Conservation (phyloP, 345 rosid genomes). For the Salix purpurea region DNA sequence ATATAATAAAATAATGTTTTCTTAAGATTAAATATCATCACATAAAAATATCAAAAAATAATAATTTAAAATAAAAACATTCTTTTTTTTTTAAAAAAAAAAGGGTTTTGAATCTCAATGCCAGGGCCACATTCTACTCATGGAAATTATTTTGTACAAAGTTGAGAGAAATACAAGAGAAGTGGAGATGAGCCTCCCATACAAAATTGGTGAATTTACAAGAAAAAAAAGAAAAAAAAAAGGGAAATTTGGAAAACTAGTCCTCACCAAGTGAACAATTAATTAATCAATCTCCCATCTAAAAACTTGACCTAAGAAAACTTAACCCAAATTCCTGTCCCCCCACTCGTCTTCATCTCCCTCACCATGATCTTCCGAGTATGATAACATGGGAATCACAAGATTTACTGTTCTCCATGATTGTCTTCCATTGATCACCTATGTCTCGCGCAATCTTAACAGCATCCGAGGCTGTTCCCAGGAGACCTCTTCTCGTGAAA, state of each 20-base stretch:
- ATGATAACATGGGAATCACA: slow-evolving; percentile 44
- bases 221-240: slow-evolving; percentile 9
- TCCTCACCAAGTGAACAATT: background rate
- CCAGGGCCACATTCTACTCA: background rate
- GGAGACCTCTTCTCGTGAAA: slow-evolving; percentile 76
- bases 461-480: slow-evolving; percentile 73
- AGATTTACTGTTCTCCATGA: slow-evolving; percentile 19
- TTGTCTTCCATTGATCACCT: slow-evolving; percentile 47
- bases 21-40: too few relatives aligned
- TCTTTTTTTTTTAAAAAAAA: too few relatives aligned
- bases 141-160: slow-evolving; percentile 25
- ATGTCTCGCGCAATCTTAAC: slow-evolving; percentile 61
- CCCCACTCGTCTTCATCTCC: background rate
- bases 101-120: too few relatives aligned
- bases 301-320: background rate
- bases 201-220: slow-evolving; percentile 60
- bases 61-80: too few relatives aligned
- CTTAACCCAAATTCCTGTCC: background rate
- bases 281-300: background rate
- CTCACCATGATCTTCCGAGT: slow-evolving; percentile 12
- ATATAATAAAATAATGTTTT: too few relatives aligned
- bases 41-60: too few relatives aligned
- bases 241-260: background rate
- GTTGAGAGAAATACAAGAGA: slow-evolving; percentile 13
- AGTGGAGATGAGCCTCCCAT: slow-evolving; percentile 10